phyloP scores from a whole-genome alignment of 306 rosid genomes.

The Acacia crassicarpa region DNA sequence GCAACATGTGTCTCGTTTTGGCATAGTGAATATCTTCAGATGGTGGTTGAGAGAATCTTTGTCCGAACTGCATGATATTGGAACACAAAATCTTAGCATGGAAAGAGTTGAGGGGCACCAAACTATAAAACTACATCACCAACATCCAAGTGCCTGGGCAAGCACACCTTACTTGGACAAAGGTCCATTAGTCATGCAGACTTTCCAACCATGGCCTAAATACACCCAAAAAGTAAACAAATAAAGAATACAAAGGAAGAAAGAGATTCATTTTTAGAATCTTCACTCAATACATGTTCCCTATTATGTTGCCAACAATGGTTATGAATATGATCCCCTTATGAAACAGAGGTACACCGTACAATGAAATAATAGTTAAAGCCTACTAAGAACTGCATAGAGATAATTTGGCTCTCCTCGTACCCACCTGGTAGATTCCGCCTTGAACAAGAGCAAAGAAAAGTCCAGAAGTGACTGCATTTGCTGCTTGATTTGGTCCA shows the following conservation, averaged over 20 bases:
- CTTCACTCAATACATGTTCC: neutral
- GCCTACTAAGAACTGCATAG: slow-evolving; percentile 9
- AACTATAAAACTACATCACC: slow-evolving; percentile 15
- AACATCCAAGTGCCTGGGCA: slow-evolving; percentile 18
- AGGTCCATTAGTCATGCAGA: neutral
- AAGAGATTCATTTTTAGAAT: neutral
- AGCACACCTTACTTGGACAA: neutral
- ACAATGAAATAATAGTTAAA: neutral
- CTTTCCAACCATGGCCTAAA: neutral
- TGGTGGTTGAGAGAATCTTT: slow-evolving; percentile 80
- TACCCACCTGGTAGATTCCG: slow-evolving; percentile 86
- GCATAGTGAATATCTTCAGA: slow-evolving; percentile 62
- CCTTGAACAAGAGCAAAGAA: slow-evolving; percentile 98
- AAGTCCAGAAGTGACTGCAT: slow-evolving; percentile 84
- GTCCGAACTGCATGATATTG: slow-evolving; percentile 67
- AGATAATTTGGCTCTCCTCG: neutral
- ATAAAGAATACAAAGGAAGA: too few species aligned
- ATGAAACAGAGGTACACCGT: slow-evolving; percentile 10
- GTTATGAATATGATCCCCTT: neutral
- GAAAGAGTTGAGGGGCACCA: neutral
- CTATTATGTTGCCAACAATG: slow-evolving; percentile 1
- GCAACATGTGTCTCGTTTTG: slow-evolving; percentile 78
- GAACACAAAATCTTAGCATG: slow-evolving; percentile 5
- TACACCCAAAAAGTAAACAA: neutral
- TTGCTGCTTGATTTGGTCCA: slow-evolving; percentile 82